phyloP scores from a whole-genome alignment of 345 rosid species.

The Salix caprea region DNA sequence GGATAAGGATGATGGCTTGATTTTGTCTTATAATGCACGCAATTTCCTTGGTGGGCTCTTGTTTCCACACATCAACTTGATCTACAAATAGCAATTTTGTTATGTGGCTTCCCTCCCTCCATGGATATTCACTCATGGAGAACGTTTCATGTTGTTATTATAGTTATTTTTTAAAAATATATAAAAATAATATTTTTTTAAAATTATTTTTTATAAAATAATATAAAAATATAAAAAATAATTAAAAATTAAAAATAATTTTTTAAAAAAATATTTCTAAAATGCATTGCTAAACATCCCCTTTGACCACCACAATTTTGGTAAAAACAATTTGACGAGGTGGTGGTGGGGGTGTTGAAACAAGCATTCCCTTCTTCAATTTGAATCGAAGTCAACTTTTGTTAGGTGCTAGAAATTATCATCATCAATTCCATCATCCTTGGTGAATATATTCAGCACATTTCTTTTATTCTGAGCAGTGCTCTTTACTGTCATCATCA shows the following conservation, averaged over 20 bases:
- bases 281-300: fast-evolving
- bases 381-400: not conserved
- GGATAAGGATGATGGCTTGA: constrained; percentile 9
- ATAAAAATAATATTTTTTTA: too few species aligned
- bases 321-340: too few species aligned
- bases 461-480: not conserved
- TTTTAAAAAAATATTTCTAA: too few species aligned
- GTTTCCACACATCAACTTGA: not conserved
- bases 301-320: too few species aligned
- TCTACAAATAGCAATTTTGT: not conserved
- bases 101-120: not conserved
- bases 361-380: not conserved
- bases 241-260: too few species aligned
- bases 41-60: constrained; percentile 1
- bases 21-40: not conserved
- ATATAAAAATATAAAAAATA: too few species aligned
- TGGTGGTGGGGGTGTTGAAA: too few species aligned
- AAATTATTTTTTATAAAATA: too few species aligned
- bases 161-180: too few species aligned
- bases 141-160: too few species aligned
- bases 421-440: not conserved
- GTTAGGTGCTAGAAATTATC: not conserved
- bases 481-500: not conserved
- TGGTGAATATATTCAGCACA: not conserved
- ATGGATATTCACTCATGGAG: too few species aligned